These are phyloP conservation scores for Kodamaea anthophila DNA, from an alignment of 1,139 yeast genomes.

Conservation along the genomic window DNA sequence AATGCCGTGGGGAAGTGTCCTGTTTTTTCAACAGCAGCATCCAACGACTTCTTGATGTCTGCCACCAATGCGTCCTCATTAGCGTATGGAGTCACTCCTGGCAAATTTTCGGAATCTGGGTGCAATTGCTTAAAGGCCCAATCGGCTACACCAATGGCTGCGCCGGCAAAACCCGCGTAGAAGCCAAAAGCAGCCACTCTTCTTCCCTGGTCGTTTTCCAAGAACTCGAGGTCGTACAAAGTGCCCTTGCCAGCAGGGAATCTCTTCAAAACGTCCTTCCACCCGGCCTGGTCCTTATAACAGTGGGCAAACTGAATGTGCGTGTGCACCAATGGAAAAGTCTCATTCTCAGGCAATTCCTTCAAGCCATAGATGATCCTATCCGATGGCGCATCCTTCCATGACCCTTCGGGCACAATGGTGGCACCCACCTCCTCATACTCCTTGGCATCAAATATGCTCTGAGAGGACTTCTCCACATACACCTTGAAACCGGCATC, in stretches of 20 bases:
- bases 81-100: constrained; percentile 76
- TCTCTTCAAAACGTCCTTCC: constrained; percentile 85
- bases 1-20: constrained; percentile 71
- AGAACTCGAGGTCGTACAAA: constrained; percentile 87
- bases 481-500: constrained; percentile 85
- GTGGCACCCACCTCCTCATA: constrained; percentile 76
- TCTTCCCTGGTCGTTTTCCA: constrained; percentile 91
- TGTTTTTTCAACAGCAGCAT: constrained; percentile 50
- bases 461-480: constrained; percentile 83
- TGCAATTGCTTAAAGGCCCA: constrained; percentile 90
- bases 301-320: constrained; percentile 99
- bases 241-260: constrained; percentile 90
- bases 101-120: constrained; percentile 55
- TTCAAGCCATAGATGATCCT: constrained; percentile 89
- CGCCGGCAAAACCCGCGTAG: constrained; percentile 99
- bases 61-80: constrained; percentile 68
- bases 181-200: constrained; percentile 98
- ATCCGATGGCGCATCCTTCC: constrained; percentile 87
- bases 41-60: constrained; percentile 60
- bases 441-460: constrained; percentile 71
- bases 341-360: constrained; percentile 86
- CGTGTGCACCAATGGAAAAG: constrained; percentile 89
- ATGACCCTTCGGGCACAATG: constrained; percentile 87
- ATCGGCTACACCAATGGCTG: constrained; percentile 89
- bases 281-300: constrained; percentile 94